phyloP scores from a whole-genome alignment of 1,284 basidiomycete species.

The Papiliotrema fonsecae region DNA sequence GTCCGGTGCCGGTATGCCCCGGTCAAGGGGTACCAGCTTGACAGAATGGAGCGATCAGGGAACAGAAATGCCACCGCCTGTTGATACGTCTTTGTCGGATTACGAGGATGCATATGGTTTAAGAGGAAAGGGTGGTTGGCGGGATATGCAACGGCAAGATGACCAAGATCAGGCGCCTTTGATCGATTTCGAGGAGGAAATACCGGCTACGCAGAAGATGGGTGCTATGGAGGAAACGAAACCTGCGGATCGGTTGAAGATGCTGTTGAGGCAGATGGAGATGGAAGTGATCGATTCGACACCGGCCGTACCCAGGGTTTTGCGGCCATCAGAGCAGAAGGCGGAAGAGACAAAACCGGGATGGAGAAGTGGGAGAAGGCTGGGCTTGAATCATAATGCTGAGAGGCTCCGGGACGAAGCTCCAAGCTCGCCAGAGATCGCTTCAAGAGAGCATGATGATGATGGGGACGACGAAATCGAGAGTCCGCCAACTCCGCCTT shows the following conservation, averaged over 20 bases:
- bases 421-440: not conserved
- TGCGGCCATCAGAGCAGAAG: not conserved
- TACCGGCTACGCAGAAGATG: not conserved
- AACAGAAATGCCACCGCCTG: constrained; percentile 2
- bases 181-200: constrained; percentile 9
- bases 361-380: constrained; percentile 11
- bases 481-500: constrained; percentile 39
- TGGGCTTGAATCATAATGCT: not conserved
- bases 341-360: constrained; percentile 3
- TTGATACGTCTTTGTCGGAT: not conserved
- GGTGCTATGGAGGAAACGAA: not conserved
- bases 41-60: constrained; percentile 6
- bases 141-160: not conserved
- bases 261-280: constrained; percentile 21
- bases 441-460: not conserved
- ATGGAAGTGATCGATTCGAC: constrained; percentile 14
- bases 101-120: too few relatives aligned
- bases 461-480: constrained; percentile 8
- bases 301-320: too few relatives aligned
- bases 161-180: constrained; percentile 7
- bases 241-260: constrained; percentile 4
- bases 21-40: constrained; percentile 2
- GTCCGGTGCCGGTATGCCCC: constrained; percentile 7
- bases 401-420: not conserved
- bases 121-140: not conserved